phyloP scores from a whole-genome alignment of 192 early-diverging fungal genomes.

The Backusella westeae region DNA sequence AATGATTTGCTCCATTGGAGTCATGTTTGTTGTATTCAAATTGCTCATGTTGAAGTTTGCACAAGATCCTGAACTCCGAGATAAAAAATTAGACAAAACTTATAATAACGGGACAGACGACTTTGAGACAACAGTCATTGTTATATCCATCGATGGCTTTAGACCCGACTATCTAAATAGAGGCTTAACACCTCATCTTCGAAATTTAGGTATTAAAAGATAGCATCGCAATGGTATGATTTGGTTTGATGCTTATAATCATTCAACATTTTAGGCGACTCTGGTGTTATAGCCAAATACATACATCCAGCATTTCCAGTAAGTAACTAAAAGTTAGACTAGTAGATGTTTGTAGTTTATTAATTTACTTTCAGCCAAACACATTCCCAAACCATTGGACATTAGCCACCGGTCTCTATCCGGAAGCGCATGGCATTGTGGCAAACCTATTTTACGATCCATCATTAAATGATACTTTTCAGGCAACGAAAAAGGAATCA shows the following conservation, averaged over 20 bases:
- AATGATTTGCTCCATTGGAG: neutral
- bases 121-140: conserved; percentile 65
- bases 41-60: neutral
- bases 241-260: neutral
- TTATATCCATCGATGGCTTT: conserved; percentile 87
- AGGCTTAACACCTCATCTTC: conserved; percentile 65
- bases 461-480: conserved; percentile 66
- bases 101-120: conserved; percentile 62
- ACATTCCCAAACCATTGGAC: conserved; percentile 96
- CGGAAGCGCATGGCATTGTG: conserved; percentile 90
- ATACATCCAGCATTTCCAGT: conserved; percentile 74
- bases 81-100: conserved; percentile 24
- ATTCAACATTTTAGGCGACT: neutral
- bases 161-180: conserved; percentile 78
- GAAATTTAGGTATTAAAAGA: conserved; percentile 45
- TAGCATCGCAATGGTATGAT: neutral
- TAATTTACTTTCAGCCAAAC: conserved; percentile 39
- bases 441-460: conserved; percentile 82
- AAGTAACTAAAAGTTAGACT: neutral
- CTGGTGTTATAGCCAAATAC: conserved; percentile 52
- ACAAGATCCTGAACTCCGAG: neutral
- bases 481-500: conserved; percentile 61
- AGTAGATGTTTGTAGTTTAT: neutral
- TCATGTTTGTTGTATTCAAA: conserved; percentile 13
- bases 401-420: conserved; percentile 88